These are phyloP conservation scores for Elsinoe perseae DNA, from an alignment of 2,329 filamentous ascomycete genomes.

Conservation along the genomic window DNA sequence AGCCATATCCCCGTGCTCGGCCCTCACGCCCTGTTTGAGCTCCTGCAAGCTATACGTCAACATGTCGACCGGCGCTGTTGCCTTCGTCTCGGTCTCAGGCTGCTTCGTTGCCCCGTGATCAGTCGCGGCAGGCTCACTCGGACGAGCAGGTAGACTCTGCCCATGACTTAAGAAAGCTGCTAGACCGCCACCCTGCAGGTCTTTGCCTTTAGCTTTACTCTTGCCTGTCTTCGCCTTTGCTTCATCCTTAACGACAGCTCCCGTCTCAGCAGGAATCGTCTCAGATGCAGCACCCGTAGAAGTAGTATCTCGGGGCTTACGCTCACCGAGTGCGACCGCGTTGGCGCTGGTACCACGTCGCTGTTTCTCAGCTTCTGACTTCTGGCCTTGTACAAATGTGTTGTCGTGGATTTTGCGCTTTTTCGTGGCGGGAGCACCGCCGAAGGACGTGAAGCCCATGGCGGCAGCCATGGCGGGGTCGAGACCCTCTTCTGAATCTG, in stretches of 20 bases:
- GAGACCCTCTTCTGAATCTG: constrained; percentile 26
- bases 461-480: constrained; percentile 54
- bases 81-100: not conserved
- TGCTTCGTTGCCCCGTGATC: not conserved
- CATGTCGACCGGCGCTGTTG: constrained; percentile 1
- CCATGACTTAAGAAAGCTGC: constrained; percentile 11
- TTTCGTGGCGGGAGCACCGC: constrained; percentile 44
- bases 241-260: not conserved
- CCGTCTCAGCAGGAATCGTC: not conserved
- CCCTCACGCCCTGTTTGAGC: constrained; percentile 35
- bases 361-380: constrained; percentile 24
- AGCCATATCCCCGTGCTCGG: constrained; percentile 52
- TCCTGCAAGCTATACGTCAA: constrained; percentile 28
- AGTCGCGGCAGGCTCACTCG: not conserved
- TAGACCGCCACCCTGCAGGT: constrained; percentile 2
- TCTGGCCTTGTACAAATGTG: constrained; percentile 38
- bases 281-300: not conserved
- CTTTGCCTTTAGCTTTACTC: not conserved
- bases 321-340: constrained; percentile 21
- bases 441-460: constrained; percentile 70
- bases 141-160: not conserved
- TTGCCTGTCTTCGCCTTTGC: not conserved
- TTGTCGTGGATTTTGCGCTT: constrained; percentile 59
- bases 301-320: not conserved
- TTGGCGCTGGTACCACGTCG: constrained; percentile 30